Base-by-base conservation (phyloP, 176 grass and related monocot species). In the Poa pratensis region DNA sequence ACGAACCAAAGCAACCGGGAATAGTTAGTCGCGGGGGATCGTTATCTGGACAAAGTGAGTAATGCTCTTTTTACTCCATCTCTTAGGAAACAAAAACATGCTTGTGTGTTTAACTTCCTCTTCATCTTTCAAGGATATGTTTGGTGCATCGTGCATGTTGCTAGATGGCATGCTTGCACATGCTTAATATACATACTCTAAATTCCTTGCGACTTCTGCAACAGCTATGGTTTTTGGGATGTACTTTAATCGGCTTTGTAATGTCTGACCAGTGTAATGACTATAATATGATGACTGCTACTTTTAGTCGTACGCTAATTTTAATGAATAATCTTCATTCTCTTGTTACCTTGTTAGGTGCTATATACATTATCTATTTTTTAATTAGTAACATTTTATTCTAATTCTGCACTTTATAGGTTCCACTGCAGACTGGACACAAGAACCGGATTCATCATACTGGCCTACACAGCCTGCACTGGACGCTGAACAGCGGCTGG, bases 41-140 rank as follows among this genome's bases (percentile, higher is more conserved):
- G 49, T 86, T 94, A 86, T 82, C 92, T 87, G 76, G 75, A 86
- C 83, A 94, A 91, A 91, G 92, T 94, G 73, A 94, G 88, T 80
- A 83, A 14, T 78, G 49, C 75, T 26, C 51, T 30, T 14, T 84
- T 81, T 64, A 35, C 32, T 75, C 83, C 8, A 42, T 17, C 61
- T 78, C 23, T 59, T 5, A 62, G 48, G 24, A 32, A 30, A 20
- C 49, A 32, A 14, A 32, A 30, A 20, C 49, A 32, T 75, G 9
- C 26, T 75, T 18, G 26, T 28, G 16, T 75, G 71, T 74, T 74
- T 26, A 73, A 49, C 22, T 75, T 53, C 7, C 1, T 67, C 19
- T 19, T 18, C 17, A 27, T 75, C 16, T 53, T 53, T 52, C 6
- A 32, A 53, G 24, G 26, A 75, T 12, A 20, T 45, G 39, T 42